phyloP scores from a whole-genome alignment of 23 red algal species.

The Cyanidioschyzon merolae region DNA sequence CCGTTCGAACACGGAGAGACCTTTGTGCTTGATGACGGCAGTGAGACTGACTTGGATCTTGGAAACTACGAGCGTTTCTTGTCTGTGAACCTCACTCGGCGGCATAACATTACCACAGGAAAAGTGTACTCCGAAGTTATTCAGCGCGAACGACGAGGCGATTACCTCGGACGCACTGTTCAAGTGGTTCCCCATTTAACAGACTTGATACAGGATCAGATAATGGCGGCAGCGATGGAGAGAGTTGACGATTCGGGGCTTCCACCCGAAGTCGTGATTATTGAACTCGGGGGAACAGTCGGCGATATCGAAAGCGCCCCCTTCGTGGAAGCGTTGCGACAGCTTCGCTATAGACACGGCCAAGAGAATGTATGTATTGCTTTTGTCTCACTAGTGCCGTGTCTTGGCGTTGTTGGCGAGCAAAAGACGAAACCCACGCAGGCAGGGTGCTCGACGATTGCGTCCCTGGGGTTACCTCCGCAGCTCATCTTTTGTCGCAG shows the following conservation, averaged over 20 bases:
- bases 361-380: slow-evolving; percentile 81
- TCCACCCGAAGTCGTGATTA: slow-evolving; percentile 72
- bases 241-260: slow-evolving; percentile 49
- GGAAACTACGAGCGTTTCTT: slow-evolving; percentile 99
- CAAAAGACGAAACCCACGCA: slow-evolving; percentile 99
- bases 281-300: slow-evolving; percentile 92
- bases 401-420: slow-evolving; percentile 93
- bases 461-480: slow-evolving; percentile 84
- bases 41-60: slow-evolving; percentile 87
- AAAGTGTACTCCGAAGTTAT: slow-evolving; percentile 84
- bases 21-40: slow-evolving; percentile 92
- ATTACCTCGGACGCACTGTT: slow-evolving; percentile 85
- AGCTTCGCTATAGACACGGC: slow-evolving; percentile 80
- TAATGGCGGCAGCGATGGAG: slow-evolving; percentile 49
- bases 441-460: slow-evolving; percentile 72
- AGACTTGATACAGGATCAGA: slow-evolving; percentile 82
- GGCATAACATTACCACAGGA: slow-evolving; percentile 95
- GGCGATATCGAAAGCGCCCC: slow-evolving; percentile 95
- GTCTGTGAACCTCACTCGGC: slow-evolving; percentile 50
- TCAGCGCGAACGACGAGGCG: slow-evolving; percentile 59
- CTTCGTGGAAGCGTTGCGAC: slow-evolving; percentile 86
- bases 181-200: slow-evolving; percentile 98
- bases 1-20: slow-evolving; percentile 98
- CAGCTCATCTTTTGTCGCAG: slow-evolving; percentile 90
- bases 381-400: slow-evolving; percentile 87